Conservation (phyloP, 441 rosid genomes). For the Biscutella auriculata region DNA sequence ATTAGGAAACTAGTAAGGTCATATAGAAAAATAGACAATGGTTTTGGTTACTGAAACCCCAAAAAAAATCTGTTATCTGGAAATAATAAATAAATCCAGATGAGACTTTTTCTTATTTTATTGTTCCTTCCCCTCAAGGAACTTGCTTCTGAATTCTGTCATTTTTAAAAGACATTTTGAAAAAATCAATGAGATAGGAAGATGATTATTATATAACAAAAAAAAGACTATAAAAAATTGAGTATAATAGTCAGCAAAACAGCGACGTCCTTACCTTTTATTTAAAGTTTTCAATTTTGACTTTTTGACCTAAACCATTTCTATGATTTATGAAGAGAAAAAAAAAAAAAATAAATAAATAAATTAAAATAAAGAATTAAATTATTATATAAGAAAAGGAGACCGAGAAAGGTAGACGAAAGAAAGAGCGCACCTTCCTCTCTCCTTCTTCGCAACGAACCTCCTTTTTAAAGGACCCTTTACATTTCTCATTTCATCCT, state of each 20-base stretch:
- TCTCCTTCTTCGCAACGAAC: slow-evolving; percentile 32
- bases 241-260: slow-evolving; percentile 20
- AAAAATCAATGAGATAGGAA: slow-evolving; percentile 13
- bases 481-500: slow-evolving; percentile 4
- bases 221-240: background rate
- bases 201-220: background rate
- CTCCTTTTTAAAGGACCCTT: slow-evolving; percentile 19
- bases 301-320: slow-evolving; percentile 46
- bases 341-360: background rate
- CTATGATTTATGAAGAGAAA: background rate
- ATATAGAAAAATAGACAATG: background rate
- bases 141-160: slow-evolving; percentile 8
- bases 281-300: slow-evolving; percentile 29
- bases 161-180: background rate
- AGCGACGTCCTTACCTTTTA: slow-evolving; percentile 28
- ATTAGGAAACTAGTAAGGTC: background rate
- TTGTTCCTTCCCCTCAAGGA: background rate
- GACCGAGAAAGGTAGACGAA: slow-evolving; percentile 31
- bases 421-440: slow-evolving; percentile 68
- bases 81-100: background rate
- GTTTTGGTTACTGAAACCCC: background rate
- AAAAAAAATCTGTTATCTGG: background rate
- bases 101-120: background rate
- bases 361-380: background rate
- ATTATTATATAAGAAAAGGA: background rate